Evolutionary conservation across 1,139 yeast species (phyloP), one percentile per base, ranked within the genome.

Genomic region (Pichia sp.): DNA sequence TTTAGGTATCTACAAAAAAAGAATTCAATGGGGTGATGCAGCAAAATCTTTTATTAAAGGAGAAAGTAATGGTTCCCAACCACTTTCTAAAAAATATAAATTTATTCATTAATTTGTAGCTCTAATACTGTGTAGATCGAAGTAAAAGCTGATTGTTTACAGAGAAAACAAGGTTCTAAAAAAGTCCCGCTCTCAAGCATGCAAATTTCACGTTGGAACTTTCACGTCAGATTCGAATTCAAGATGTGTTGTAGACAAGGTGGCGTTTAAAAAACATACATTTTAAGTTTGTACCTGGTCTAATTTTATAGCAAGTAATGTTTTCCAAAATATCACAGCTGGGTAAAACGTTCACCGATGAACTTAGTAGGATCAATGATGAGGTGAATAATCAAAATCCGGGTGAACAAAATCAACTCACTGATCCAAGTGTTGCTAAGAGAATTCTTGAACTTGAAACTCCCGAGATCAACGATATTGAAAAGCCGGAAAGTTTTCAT

Each of bases 331-430:
- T 80, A 55, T 70, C 83, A 44, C 83, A 80, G 65, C 57, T 79
- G 18, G 75, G 82, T 51, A 85, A 85, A 68, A 82, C 80, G 58
- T 69, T 87, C 44, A 73, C 87, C 3, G 85, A 79, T 48, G 85
- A 79, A 61, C 58, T 79, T 35, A 58, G 61, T 34, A 54, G 65
- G 38, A 60, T 61, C 39, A 61, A 59, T 44, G 65, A 61, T 36
- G 65, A 61, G 47, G 63, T 59, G 27, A 53, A 44, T 25, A 52
- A 47, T 40, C 53, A 54, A 3, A 34, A 46, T 71, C 18, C 38
- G 8, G 32, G 29, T 4, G 57, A 56, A 49, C 53, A 49, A 29
- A 30, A 27, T 11, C 53, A 51, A 39, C 16, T 53, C 1, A 50
- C 57, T 4, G 67, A 62, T 42, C 57, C 61, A 1, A 50, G 42